Conservation (phyloP, 176 grass and related monocot genomes). For the Hordeum vulgare region DNA sequence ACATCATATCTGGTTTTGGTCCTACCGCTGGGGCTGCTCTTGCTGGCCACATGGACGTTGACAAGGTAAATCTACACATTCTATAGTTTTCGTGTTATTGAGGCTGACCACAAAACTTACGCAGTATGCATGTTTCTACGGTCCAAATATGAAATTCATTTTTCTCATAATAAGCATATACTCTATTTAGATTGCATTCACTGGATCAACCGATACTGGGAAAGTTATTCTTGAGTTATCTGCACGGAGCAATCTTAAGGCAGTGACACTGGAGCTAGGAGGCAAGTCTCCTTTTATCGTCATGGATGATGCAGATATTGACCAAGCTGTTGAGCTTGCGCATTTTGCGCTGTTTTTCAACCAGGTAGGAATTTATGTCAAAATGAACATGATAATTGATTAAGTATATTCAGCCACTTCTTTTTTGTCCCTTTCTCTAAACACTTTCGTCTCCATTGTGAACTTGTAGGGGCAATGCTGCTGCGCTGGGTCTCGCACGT, state of each 20-base stretch:
- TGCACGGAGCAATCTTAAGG: slow-evolving; percentile 89
- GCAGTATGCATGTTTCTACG: not conserved
- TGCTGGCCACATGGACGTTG: slow-evolving; percentile 98
- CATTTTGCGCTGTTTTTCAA: slow-evolving; percentile 97
- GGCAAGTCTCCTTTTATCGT: slow-evolving; percentile 95
- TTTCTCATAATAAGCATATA: not conserved
- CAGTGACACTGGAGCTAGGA: slow-evolving; percentile 89
- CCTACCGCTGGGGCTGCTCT: slow-evolving; percentile 95
- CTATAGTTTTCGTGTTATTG: not conserved
- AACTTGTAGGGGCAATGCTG: slow-evolving; percentile 77
- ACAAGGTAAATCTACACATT: slow-evolving; percentile 59
- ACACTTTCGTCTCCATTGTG: not conserved
- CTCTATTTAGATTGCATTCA: slow-evolving; percentile 68
- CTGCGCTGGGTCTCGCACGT: slow-evolving; percentile 93
- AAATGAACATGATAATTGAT: not conserved
- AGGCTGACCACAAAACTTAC: not conserved
- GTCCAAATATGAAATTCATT: not conserved
- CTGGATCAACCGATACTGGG: slow-evolving; percentile 83
- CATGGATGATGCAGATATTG: slow-evolving; percentile 91
- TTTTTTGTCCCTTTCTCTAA: not conserved
- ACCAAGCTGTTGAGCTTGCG: slow-evolving; percentile 87
- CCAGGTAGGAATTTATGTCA: slow-evolving; percentile 50
- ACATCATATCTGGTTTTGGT: slow-evolving; percentile 81
- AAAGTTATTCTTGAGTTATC: slow-evolving; percentile 89
- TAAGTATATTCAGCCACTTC: not conserved